Evolutionary conservation across 2,329 filamentous ascomycete species (phyloP).

Genomic region (Fusarium sp.): DNA sequence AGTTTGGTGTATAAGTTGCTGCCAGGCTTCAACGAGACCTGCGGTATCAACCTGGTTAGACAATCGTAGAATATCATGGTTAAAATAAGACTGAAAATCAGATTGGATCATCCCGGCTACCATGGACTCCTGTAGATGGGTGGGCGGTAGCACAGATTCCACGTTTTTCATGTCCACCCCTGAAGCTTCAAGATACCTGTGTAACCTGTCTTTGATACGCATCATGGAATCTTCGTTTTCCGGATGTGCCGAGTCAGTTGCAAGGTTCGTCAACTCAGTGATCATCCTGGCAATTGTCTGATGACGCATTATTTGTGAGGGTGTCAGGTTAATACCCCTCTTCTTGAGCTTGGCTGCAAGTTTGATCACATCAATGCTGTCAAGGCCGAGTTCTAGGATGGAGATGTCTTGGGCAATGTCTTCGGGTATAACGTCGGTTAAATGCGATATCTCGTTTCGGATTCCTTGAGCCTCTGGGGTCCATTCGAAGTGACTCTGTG

Average conservation of each 20-base stretch:
- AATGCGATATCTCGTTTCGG: constrained; percentile 69
- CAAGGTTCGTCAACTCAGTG: constrained; percentile 8
- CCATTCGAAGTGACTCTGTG: constrained; percentile 66
- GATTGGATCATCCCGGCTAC: constrained; percentile 84
- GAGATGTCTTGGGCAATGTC: constrained; percentile 69
- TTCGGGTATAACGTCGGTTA: constrained; percentile 66
- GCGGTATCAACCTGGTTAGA: constrained; percentile 63
- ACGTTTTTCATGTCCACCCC: constrained; percentile 55
- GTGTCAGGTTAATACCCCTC: constrained; percentile 68
- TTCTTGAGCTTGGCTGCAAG: constrained; percentile 78
- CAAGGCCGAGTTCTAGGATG: constrained; percentile 85
- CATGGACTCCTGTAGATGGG: constrained; percentile 89
- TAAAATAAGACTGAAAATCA: constrained; percentile 82
- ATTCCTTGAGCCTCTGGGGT: constrained; percentile 63
- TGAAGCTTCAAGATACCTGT: constrained; percentile 51
- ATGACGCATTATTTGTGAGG: constrained; percentile 81
- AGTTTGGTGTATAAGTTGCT: constrained; percentile 66
- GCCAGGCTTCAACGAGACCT: constrained; percentile 71
- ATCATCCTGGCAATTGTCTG: constrained; percentile 74
- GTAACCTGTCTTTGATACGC: constrained; percentile 51
- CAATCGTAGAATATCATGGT: constrained; percentile 80
- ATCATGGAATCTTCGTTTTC: constrained; percentile 15
- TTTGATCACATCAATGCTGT: constrained; percentile 93
- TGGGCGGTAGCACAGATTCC: constrained; percentile 76
- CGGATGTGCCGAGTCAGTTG: background rate